Percentiles rank a stretch among this genome's conserved stretches.
Conservation (phyloP, 2,329 filamentous ascomycete genomes). For the Scorias spongiosa region DNA sequence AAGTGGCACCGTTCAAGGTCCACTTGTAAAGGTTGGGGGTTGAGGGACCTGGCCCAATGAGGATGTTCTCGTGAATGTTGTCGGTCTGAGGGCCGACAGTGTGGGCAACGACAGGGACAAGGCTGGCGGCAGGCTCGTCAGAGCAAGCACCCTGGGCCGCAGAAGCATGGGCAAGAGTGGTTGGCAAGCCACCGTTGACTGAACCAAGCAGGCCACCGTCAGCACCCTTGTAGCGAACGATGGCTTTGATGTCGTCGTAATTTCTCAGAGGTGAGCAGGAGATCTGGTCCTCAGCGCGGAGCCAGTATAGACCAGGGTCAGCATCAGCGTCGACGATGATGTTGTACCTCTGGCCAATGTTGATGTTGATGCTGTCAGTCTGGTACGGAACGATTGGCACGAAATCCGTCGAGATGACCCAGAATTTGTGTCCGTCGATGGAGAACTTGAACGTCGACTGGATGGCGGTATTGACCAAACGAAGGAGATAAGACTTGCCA, state of each 20-base stretch:
- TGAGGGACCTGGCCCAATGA: constrained; percentile 18
- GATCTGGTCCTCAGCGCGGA: constrained; percentile 23
- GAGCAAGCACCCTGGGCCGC: constrained; percentile 19
- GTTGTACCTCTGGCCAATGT: constrained; percentile 22
- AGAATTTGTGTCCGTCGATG: constrained; percentile 26
- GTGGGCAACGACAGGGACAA: constrained; percentile 20
- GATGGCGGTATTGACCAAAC: constrained; percentile 21
- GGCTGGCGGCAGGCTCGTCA: constrained; percentile 22
- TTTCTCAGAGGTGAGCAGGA: constrained; percentile 23
- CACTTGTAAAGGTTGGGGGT: constrained; percentile 23
- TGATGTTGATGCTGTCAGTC: constrained; percentile 22
- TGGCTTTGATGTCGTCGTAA: constrained; percentile 14
- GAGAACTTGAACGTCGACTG: constrained; percentile 28
- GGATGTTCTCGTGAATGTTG: constrained; percentile 17
- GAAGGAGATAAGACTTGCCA: constrained; percentile 17
- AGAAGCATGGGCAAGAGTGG: constrained; percentile 21
- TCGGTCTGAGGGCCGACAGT: constrained; percentile 14
- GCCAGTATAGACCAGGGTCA: constrained; percentile 15
- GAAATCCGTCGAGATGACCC: constrained; percentile 25
- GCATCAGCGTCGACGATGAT: constrained; percentile 17
- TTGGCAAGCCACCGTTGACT: constrained; percentile 11
- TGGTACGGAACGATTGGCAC: constrained; percentile 23
- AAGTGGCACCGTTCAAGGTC: constrained; percentile 25
- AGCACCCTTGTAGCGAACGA: constrained; percentile 21
- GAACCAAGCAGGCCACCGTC: background rate